phyloP scores from a whole-genome alignment of 352 stramenopile species.

The Peronosclerospora sorghi region DNA sequence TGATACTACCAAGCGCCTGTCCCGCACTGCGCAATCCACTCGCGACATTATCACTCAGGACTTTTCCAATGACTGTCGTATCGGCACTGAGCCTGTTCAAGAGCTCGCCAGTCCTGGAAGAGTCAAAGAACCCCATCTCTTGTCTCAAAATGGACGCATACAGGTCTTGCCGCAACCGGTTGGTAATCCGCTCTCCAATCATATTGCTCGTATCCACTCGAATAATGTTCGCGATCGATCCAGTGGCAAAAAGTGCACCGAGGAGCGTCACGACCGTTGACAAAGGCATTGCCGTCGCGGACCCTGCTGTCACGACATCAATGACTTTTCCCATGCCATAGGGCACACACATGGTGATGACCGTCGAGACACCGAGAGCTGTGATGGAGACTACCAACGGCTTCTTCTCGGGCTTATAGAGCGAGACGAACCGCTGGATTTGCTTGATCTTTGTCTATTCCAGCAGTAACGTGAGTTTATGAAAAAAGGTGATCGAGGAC shows the following conservation, averaged over 20 bases:
- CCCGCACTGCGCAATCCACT: conserved; percentile 64
- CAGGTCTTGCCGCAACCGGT: conserved; percentile 60
- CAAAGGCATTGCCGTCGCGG: conserved; percentile 29
- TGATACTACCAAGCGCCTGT: conserved; percentile 76
- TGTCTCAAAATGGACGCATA: conserved; percentile 78
- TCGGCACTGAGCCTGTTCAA: conserved; percentile 87
- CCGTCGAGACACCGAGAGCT: conserved; percentile 50
- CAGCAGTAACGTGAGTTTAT: no score
- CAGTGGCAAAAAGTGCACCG: conserved; percentile 53
- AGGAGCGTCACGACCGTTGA: conserved; percentile 44
- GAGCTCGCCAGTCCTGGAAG: conserved; percentile 82
- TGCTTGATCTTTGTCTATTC: no score
- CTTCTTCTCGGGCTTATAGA: conserved; percentile 68
- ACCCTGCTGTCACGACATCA: conserved; percentile 45
- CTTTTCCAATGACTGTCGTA: conserved; percentile 85
- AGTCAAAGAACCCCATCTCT: conserved; percentile 88
- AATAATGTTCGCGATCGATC: conserved; percentile 59
- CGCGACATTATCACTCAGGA: conserved; percentile 86
- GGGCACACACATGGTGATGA: conserved; percentile 66
- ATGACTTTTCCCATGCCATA: conserved; percentile 80
- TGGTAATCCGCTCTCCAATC: conserved; percentile 80
- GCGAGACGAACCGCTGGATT: conserved; percentile 28
- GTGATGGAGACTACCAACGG: conserved; percentile 50
- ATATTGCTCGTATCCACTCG: conserved; percentile 75
- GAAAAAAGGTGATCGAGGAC: conserved; percentile 1